Percentiles rank a stretch among this genome's conserved stretches.
Conservation (phyloP, 2,329 filamentous ascomycete species). For the Bretziella fagacearum region DNA sequence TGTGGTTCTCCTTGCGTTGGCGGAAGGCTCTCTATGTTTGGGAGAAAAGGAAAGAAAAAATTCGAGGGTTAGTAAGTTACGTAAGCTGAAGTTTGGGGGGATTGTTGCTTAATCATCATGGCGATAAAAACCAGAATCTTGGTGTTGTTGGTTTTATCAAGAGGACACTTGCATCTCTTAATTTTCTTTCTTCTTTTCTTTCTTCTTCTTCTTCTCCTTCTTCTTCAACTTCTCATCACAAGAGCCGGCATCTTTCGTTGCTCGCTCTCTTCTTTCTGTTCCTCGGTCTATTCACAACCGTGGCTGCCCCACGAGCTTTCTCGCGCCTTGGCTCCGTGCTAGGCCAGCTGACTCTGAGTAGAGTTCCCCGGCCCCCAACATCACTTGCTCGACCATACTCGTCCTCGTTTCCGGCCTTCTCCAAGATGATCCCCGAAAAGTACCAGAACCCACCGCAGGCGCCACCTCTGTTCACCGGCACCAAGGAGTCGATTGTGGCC, state of each 20-base stretch:
- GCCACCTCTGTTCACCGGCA: constrained; percentile 61
- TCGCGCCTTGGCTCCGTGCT: constrained; percentile 42
- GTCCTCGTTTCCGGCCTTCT: constrained; percentile 11
- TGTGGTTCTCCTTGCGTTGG: constrained; percentile 94
- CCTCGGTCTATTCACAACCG: constrained; percentile 38
- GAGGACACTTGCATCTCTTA: no score
- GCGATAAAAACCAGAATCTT: not conserved
- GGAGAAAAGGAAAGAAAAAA: no score
- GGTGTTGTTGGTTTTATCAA: not conserved
- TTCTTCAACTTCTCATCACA: not conserved
- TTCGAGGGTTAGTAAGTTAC: constrained; percentile 19
- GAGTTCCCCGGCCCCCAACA: constrained; percentile 17
- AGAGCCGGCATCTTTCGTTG: constrained; percentile 9
- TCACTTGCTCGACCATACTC: constrained; percentile 16
- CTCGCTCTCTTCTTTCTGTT: constrained; percentile 38
- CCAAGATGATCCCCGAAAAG: constrained; percentile 43
- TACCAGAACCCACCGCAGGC: constrained; percentile 61
- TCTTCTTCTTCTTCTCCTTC: not conserved
- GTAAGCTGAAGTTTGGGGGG: constrained; percentile 8
- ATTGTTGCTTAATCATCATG: constrained; percentile 7
- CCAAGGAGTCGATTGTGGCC: constrained; percentile 47
- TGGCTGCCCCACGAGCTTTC: constrained; percentile 47
- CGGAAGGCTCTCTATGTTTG: constrained; percentile 76
- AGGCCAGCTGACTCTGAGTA: constrained; percentile 33
- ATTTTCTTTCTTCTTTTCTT: no score